Evolutionary conservation across 1,139 yeast species (phyloP).

Genomic region (Blastobotrys illinoisensis): DNA sequence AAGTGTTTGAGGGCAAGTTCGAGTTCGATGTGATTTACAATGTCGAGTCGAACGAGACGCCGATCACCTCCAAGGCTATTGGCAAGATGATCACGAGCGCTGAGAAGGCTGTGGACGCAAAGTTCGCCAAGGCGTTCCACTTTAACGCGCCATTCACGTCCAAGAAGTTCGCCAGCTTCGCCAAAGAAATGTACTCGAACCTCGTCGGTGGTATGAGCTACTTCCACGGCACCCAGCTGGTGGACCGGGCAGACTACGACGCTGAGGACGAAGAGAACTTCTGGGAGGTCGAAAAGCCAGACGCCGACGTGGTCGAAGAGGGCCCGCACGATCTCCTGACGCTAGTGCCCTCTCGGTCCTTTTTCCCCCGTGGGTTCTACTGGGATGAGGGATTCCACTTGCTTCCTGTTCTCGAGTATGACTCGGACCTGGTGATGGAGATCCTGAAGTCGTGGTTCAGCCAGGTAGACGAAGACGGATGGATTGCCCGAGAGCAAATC

Average conservation of each 20-base stretch:
- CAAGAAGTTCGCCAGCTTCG: slow-evolving; percentile 50
- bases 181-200: slow-evolving; percentile 73
- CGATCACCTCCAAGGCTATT: slow-evolving; percentile 33
- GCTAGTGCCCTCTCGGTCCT: slow-evolving; percentile 86
- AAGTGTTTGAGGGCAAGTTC: slow-evolving; percentile 65
- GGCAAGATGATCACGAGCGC: slow-evolving; percentile 21
- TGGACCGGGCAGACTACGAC: slow-evolving; percentile 63
- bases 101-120: slow-evolving; percentile 44
- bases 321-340: slow-evolving; percentile 57
- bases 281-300: slow-evolving; percentile 27
- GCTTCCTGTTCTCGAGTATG: slow-evolving; percentile 75
- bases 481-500: slow-evolving; percentile 96
- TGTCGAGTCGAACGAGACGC: slow-evolving; percentile 41
- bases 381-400: slow-evolving; percentile 99
- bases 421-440: slow-evolving; percentile 76
- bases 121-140: slow-evolving; percentile 51
- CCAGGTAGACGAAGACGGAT: slow-evolving; percentile 82
- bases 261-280: slow-evolving; percentile 40
- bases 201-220: slow-evolving; percentile 87
- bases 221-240: slow-evolving; percentile 80
- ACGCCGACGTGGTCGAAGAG: slow-evolving; percentile 25
- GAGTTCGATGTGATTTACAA: slow-evolving; percentile 69
- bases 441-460: slow-evolving; percentile 84
- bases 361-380: slow-evolving; percentile 93
- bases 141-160: slow-evolving; percentile 52